phyloP scores from a whole-genome alignment of 371 early-diverging fungal genomes.

The Mucor mucedo region DNA sequence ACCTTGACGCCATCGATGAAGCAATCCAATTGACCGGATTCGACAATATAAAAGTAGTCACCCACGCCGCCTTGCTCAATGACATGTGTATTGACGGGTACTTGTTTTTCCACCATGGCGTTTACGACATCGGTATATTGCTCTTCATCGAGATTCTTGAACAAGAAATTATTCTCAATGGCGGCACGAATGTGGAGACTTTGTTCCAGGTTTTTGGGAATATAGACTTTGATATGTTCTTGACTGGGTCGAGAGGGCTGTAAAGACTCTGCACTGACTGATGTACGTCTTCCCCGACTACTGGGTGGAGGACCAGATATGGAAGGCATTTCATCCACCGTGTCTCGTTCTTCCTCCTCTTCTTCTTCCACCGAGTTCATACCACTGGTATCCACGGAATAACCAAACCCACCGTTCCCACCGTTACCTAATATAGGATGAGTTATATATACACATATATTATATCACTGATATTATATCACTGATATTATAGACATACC shows the following conservation, averaged over 20 bases:
- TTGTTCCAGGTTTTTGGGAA: conserved; percentile 89
- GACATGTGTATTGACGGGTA: conserved; percentile 51
- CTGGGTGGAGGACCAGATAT: conserved; percentile 15
- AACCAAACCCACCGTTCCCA: too few relatives aligned
- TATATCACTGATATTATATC: not conserved
- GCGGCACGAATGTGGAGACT: conserved; percentile 79
- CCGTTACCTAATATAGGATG: not conserved
- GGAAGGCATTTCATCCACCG: conserved; percentile 18
- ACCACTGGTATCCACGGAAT: too few relatives aligned
- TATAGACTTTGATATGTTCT: conserved; percentile 79
- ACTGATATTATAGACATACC: not conserved
- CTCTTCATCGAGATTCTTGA: conserved; percentile 93
- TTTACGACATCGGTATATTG: conserved; percentile 92
- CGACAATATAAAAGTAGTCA: conserved; percentile 98
- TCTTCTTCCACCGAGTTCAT: conserved; percentile 1
- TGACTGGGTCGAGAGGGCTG: conserved; percentile 78
- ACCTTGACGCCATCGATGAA: conserved; percentile 76
- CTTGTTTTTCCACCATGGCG: conserved; percentile 95
- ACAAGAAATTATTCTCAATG: conserved; percentile 89
- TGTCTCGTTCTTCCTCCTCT: conserved; percentile 45
- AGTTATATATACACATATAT: not conserved
- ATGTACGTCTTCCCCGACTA: conserved; percentile 85
- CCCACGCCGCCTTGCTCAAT: conserved; percentile 97
- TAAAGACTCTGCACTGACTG: conserved; percentile 97
- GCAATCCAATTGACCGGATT: conserved; percentile 93